Evolutionary conservation across 306 rosid genomes (phyloP), one percentile per base, ranked within the genome.

Genomic region (Sicyos baderoa): DNA sequence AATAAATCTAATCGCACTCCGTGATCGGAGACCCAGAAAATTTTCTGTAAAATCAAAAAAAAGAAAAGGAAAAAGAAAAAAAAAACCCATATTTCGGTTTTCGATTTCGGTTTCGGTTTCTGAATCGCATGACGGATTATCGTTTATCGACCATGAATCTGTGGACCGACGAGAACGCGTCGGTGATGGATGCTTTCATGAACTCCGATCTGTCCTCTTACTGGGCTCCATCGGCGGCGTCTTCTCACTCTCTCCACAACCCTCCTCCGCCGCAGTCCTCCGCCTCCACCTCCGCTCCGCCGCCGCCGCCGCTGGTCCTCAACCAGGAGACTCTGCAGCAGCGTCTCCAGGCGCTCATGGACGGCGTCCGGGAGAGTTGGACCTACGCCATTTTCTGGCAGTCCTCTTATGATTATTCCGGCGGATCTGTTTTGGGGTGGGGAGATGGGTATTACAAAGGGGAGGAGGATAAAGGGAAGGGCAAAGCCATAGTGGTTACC

Each of bases 301-400:
- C 49, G 4, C 51, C 75, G 54, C 82, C n/a, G 16, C 71, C 11
- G 44, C 42, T 5, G 55, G 55, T 35, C 35, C 82, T 90, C 81
- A 88, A 83, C 74, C 96, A 90, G 70, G 99, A 94, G 58, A 85
- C 96, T 0, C 91, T 94, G 25, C 96, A 90, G 76, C 99, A 90
- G 25, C 86, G 96, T 0, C 96, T 93, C 35, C 99, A 86, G 64
- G 82, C 94, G 0, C 60, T 93, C 5, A 93, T 93, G 23, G 97
- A 93, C 2, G 93, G 89, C 3, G 79, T 94, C 1, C 66, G 82
- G 0, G 92, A 92, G 80, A 78, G 48, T 69, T 93, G 97, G 97
- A 88, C 97, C 48, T 93, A 93, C 70, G 97, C 99, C 10, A 93
- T 93, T 47, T 93, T 93, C 85, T 92, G 99, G 99, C 99, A 90